Conservation (phyloP, 2,329 filamentous ascomycete genomes). For the Alternaria arbusti region DNA sequence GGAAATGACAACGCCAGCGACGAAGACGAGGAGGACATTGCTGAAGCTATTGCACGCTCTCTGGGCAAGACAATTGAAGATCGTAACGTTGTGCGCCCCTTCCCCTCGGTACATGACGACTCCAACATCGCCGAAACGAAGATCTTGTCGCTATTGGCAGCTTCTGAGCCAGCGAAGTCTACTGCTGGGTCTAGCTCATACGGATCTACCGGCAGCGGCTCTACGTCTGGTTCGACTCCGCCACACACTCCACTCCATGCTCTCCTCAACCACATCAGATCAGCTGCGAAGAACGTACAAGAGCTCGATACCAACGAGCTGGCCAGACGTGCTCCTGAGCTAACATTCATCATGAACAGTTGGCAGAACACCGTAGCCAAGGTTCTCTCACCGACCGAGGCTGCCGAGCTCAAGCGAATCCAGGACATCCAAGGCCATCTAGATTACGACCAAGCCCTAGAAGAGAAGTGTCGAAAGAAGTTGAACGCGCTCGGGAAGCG, state of each 20-base stretch:
- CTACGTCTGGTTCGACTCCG: neutral
- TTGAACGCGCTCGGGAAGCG: neutral
- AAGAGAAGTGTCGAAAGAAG: neutral
- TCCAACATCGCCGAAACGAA: slow-evolving; percentile 1
- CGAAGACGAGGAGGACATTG: slow-evolving; percentile 3
- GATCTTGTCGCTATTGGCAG: neutral
- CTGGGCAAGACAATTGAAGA: neutral
- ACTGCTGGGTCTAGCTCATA: neutral
- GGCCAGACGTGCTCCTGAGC: neutral
- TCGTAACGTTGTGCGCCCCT: neutral
- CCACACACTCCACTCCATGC: neutral
- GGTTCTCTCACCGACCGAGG: neutral
- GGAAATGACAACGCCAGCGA: neutral
- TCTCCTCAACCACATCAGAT: neutral
- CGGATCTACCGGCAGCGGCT: neutral
- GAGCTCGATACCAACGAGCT: neutral
- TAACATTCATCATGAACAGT: neutral
- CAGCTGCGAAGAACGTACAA: neutral
- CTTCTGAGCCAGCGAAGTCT: neutral
- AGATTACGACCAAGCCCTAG: neutral
- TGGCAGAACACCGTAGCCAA: slow-evolving; percentile 1
- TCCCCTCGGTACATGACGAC: neutral
- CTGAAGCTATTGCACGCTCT: slow-evolving; percentile 8
- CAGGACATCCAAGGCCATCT: neutral
- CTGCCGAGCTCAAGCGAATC: slow-evolving; percentile 1